phyloP scores from a whole-genome alignment of 2,329 filamentous ascomycete genomes.

The Aspergillus sp. region DNA sequence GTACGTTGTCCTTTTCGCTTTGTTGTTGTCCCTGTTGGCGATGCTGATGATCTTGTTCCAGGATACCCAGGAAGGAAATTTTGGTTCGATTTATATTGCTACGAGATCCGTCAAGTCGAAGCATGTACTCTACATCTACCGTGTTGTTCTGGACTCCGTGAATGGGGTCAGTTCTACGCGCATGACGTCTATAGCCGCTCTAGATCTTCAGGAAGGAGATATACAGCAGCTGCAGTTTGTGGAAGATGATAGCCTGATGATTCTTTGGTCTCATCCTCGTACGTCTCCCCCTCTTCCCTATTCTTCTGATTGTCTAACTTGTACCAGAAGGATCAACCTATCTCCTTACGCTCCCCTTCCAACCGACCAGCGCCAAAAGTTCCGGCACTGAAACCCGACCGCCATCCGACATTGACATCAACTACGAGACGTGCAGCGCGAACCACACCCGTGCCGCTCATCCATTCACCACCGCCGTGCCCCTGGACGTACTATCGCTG shows the following conservation, averaged over 20 bases:
- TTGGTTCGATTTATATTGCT: slow-evolving; percentile 28
- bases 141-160: slow-evolving; percentile 43
- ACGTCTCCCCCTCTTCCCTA: slow-evolving; percentile 4
- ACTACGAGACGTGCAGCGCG: background rate
- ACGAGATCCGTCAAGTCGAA: slow-evolving; percentile 26
- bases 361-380: slow-evolving; percentile 6
- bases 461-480: slow-evolving; percentile 6
- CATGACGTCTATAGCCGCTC: slow-evolving; percentile 20
- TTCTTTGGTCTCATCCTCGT: slow-evolving; percentile 45
- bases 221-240: slow-evolving; percentile 60
- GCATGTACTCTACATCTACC: slow-evolving; percentile 51
- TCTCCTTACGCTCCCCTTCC: slow-evolving; percentile 30
- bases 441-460: too few relatives aligned
- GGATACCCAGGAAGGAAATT: slow-evolving; percentile 16
- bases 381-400: slow-evolving; percentile 5
- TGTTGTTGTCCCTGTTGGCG: background rate
- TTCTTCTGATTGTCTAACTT: background rate
- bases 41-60: slow-evolving; percentile 3
- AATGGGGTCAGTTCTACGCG: slow-evolving; percentile 51
- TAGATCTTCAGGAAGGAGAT: slow-evolving; percentile 27
- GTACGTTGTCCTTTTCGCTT: slow-evolving; percentile 20
- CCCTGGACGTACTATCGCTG: slow-evolving; percentile 14
- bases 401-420: background rate
- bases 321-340: slow-evolving; percentile 15
- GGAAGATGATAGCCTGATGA: slow-evolving; percentile 51